These are phyloP conservation scores for Cladophialophora psammophila DNA, from an alignment of 2,329 filamentous ascomycete species.

Conservation along the genomic window DNA sequence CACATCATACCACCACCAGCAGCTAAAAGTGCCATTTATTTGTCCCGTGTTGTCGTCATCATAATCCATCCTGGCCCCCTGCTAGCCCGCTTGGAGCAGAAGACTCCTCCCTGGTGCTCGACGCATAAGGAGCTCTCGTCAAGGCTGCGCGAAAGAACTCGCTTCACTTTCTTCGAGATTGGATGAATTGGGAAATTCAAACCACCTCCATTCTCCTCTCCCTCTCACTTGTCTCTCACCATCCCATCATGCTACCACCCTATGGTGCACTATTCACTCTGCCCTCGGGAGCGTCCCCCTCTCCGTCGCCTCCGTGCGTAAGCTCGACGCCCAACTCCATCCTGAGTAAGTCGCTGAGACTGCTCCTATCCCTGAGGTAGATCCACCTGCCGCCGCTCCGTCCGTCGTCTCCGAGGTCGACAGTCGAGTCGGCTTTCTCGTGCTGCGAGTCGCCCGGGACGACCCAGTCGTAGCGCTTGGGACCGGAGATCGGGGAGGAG, in stretches of 20 bases:
- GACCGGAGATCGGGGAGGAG: conserved; percentile 86
- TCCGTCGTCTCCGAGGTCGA: conserved; percentile 41
- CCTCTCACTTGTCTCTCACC: conserved; percentile 1
- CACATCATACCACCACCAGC: background rate
- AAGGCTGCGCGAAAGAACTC: background rate
- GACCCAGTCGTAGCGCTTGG: conserved; percentile 94
- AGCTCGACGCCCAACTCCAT: conserved; percentile 77
- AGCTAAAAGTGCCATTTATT: conserved; percentile 9
- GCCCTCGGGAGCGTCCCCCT: conserved; percentile 27
- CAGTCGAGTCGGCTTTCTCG: conserved; percentile 77
- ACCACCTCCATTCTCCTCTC: background rate
- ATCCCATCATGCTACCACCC: conserved; percentile 5
- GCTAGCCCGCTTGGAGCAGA: background rate
- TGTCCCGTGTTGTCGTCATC: background rate
- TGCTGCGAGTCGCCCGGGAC: conserved; percentile 72
- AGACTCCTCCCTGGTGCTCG: background rate
- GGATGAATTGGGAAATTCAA: background rate
- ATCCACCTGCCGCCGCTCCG: conserved; percentile 74
- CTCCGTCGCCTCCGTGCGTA: conserved; percentile 43
- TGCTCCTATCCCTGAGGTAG: conserved; percentile 82
- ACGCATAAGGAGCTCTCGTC: background rate
- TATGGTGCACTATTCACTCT: conserved; percentile 15
- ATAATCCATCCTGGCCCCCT: background rate
- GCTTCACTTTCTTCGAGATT: background rate
- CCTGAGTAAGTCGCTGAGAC: conserved; percentile 73